Evolutionary conservation across 2,329 filamentous ascomycete species (phyloP), one percentile per base, ranked within the genome.

Genomic region (Pseudocercospora pini-densiflorae): DNA sequence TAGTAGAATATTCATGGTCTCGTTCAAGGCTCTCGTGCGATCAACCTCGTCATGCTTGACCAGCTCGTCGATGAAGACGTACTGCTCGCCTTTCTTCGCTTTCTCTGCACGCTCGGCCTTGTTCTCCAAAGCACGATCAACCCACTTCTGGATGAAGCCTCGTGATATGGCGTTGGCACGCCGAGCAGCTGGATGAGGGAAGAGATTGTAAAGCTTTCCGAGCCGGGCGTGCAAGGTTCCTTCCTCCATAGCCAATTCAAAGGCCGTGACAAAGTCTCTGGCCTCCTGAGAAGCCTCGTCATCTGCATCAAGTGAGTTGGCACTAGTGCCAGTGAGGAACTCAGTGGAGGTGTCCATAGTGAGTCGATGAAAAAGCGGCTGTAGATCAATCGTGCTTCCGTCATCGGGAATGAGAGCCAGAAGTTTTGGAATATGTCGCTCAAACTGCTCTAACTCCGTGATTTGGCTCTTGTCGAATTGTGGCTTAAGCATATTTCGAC

Each of bases 331-430:
- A 36, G 91, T 88, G 5, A 92, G 77, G 64, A 91, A 89, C 45
- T 89, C 87, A 0, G 88, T 91, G 0, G 88, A 86, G 0, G 87
- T 86, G 65, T 92, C 89, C 23, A 91, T 80, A 0, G 88, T 89
- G 73, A 90, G 82, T 54, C 84, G 82, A 71, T 89, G 89, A 72
- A 90, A 89, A 3, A 90, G 77, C 7, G 85, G 82, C 73, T 88
- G 85, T 27, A 91, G 77, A 70, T 91, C 86, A 5, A 91, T 82
- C 0, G 81, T 83, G 1, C 80, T 31, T 10, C 51, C 51, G 10
- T 33, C 75, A 73, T 0, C 87, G 87, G 14, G 40, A 3, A 92
- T 82, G 40, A 83, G 81, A 24, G 81, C 79, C 16, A 90, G 78
- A 58, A 92, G 78, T 19, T 83, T 79, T 31, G 81, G 76, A 9